Evolutionary conservation across 805 yeast genomes (phyloP), one percentile per base, ranked within the genome.

Genomic region (Babjeviella inositovora): DNA sequence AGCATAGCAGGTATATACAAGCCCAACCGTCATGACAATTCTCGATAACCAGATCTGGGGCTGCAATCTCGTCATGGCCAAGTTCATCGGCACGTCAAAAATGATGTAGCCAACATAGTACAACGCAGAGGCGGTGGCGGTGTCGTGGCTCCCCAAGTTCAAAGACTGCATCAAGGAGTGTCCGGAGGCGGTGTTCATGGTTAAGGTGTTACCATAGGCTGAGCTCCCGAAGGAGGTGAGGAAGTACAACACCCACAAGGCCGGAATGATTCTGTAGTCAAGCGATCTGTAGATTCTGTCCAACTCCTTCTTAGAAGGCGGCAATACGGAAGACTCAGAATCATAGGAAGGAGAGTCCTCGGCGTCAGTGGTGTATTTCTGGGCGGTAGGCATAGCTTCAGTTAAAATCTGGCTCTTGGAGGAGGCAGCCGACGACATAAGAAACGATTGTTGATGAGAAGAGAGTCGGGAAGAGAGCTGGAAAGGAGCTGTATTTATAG

Each of bases 51-150:
- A 81, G 1, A 75, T 62, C 35, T 81, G 90, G 2, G 94, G 93
- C 13, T 84, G 71, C 6, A 79, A 61, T 26, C 58, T 56, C n/a
- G 92, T 80, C 92, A 81, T 79, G 23, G 68, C 50, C 34, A 81
- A 56, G 45, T 81, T 81, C 85, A 79, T 79, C 16, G 94, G 94
- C 17, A 81, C 70, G 45, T 81, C 93, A 39, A 81, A 81, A 19
- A 81, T 52, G 33, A 81, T 79, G 43, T 66, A 79, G 5, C 85
- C 93, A 10, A 81, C 93, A 36, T 68, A 79, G 52, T 75, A 73
- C 19, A 81, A 54, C 0, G 93, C 90, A 11, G 77, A 69, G 3
- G 93, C 92, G 2, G 74, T 64, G 3, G 85, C 66, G 1, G 63
- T 59, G 31, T 77, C 65, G 25, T 72, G 67, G 2, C 70, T 11